A percentile compares a stretch with the other conserved stretches of the same genome.
Conservation (phyloP, 768 basidiomycete genomes). For the Auriscalpium vulgare region DNA sequence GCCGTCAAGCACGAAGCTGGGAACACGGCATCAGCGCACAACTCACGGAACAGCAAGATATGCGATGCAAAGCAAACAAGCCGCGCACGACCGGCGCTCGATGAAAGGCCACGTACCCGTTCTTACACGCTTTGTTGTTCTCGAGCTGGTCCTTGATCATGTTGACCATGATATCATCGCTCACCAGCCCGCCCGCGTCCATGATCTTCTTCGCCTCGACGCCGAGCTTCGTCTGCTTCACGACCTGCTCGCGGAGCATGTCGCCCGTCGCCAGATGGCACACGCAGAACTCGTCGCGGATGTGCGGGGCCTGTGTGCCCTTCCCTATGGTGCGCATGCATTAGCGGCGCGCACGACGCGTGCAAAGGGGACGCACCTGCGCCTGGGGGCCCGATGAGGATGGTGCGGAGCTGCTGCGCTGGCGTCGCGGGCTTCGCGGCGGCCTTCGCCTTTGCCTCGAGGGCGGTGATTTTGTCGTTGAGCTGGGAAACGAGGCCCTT, state of each 20-base stretch:
- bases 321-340: slow-evolving; percentile 53
- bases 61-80: neutral
- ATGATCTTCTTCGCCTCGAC: slow-evolving; percentile 94
- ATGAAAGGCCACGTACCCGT: slow-evolving; percentile 61
- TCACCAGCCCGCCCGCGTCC: slow-evolving; percentile 91
- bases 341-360: neutral
- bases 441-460: slow-evolving; percentile 70
- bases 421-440: slow-evolving; percentile 45
- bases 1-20: slow-evolving; percentile 96
- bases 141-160: slow-evolving; percentile 97
- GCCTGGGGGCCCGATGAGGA: slow-evolving; percentile 94
- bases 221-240: slow-evolving; percentile 80
- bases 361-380: slow-evolving; percentile 56
- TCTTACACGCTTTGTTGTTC: slow-evolving; percentile 87
- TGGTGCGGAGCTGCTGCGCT: slow-evolving; percentile 76
- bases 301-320: slow-evolving; percentile 94
- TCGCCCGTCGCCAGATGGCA: slow-evolving; percentile 99
- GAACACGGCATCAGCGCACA: neutral
- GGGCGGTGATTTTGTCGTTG: slow-evolving; percentile 74
- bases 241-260: slow-evolving; percentile 94
- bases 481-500: slow-evolving; percentile 88
- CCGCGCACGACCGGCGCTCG: no score
- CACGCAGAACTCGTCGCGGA: slow-evolving; percentile 88
- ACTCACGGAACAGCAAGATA: neutral
- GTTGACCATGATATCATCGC: slow-evolving; percentile 94